Conservation (phyloP, 208 protist genomes). For the Acanthamoeba culbertsoni region DNA sequence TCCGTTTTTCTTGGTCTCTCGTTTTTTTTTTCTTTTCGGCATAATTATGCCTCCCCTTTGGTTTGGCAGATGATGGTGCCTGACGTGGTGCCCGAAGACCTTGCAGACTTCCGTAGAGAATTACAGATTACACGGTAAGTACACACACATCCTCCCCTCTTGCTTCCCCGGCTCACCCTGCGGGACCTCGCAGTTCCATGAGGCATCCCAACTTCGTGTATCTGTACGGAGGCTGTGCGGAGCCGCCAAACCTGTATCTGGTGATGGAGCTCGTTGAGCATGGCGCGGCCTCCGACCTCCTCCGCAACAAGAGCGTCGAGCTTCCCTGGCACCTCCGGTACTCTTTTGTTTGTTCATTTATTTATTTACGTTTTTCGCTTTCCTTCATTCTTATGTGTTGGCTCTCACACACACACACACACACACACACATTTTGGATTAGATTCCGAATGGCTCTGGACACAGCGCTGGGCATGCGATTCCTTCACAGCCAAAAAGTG, state of each 20-base stretch:
- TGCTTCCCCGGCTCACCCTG: neutral
- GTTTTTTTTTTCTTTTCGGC: neutral
- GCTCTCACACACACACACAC: too few species aligned
- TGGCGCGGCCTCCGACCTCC: neutral
- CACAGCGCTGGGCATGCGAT: neutral
- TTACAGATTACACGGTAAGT: neutral
- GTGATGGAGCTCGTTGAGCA: conserved; percentile 26
- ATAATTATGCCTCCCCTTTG: neutral
- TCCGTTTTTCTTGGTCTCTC: neutral
- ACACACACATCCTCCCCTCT: neutral
- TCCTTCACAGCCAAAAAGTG: conserved; percentile 22
- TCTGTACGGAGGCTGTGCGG: neutral
- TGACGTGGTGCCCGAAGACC: neutral
- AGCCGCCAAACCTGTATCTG: conserved; percentile 41
- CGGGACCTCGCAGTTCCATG: neutral
- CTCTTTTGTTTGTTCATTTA: neutral
- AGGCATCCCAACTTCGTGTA: conserved; percentile 26
- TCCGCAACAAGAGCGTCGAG: neutral
- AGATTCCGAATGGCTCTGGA: conserved; percentile 29
- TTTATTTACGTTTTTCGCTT: neutral
- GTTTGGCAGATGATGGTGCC: neutral
- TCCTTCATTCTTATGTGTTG: neutral
- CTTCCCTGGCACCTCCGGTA: neutral
- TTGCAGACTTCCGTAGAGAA: neutral
- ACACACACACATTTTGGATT: neutral